Base-by-base conservation (phyloP, 2,329 filamentous ascomycete genomes). In the Passalora sequoiae region DNA sequence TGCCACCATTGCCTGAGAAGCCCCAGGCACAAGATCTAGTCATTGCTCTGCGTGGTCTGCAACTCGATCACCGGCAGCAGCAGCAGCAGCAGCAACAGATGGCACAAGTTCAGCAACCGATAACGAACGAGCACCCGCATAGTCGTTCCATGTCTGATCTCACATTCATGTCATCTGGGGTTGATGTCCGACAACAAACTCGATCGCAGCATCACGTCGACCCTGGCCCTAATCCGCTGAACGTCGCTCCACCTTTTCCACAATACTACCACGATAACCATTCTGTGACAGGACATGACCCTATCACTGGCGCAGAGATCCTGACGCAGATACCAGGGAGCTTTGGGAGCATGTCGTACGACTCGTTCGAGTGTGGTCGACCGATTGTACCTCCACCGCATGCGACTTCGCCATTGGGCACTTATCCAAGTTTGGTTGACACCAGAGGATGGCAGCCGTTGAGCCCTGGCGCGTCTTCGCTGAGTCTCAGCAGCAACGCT, bases 21-120 rank as follows among this genome's bases (percentile, higher is more conserved):
- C 47, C 43, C 8, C 44, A 53, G 42, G 45, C 47, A 17, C 50
- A 53, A 30, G 50, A 50, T 16, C 45, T 53, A 15, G 40, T 53
- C 24, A 36, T 29, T 8, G 47, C 48, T 3, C 30, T 53, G 19
- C 43, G 43, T 22, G 48, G 43, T 4, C 22, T 49, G 25, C 47
- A 35, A 13, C 40, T 50, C 3, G 44, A 49, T 15, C 40, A 33
- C 9, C 40, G 21, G 24, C 32, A 37, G 8, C 12, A 20, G 10
- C 17, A 30, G 9, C 4, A 28, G 7, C 10, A 16, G 12, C 7
- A 12, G 3, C 30, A 35, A 19, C 13, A 19, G n/a, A 7, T 30
- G 3, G 15, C n/a, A 12, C 13, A 10, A 27, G n/a, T 27, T 4
- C 3, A 8, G 40, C 40, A 30, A 20, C 13, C 9, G 25, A 19